Base-by-base conservation (phyloP, 1,139 yeast species). In the Taiozyma sp. region DNA sequence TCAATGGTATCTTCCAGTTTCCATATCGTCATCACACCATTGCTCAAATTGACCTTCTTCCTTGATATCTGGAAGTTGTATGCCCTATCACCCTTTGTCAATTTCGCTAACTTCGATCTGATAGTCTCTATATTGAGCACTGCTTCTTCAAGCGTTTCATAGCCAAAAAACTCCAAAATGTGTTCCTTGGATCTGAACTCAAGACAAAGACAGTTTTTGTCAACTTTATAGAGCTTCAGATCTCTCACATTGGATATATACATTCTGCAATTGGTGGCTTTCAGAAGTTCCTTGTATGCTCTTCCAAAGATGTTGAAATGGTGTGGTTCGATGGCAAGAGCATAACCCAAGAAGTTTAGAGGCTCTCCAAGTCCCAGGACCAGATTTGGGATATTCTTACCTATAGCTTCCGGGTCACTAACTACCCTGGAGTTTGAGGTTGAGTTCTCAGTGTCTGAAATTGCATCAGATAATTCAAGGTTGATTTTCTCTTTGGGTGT, bases 281-380 rank as follows among this genome's bases (percentile, higher is more conserved):
- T 48, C 4, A 49, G 39, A 8, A 50, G 21, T 4, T 48, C 50
- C 5, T 54, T 37, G 29, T 47, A 58, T 14, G 59, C 39, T n/a
- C 41, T 51, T 2, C 58, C 58, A 44, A 55, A 42, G 1, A 53
- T 41, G 22, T 43, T 16, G 10, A 52, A 42, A 21, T 51, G 45
- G 1, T 16, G 19, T n/a, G 60, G 60, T 5, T 53, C 53, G 11
- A 52, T 47, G 2, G 59, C 59, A 26, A 56, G 44, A 4, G 53
- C 43, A 28, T 50, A 56, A 1, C 58, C 61, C 13, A 21, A 6
- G 24, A 56, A 46, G 2, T 21, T n/a, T 4, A 46, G 16, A 2
- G 30, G 2, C 2, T n/a, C 43, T n/a, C 50, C 49, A 16, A 34
- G 6, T 2, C 42, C 29, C 8, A 53, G 30, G 1, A 46, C 44